Base-by-base conservation (phyloP, 2,329 filamentous ascomycete genomes). In the Diaporthe eres region DNA sequence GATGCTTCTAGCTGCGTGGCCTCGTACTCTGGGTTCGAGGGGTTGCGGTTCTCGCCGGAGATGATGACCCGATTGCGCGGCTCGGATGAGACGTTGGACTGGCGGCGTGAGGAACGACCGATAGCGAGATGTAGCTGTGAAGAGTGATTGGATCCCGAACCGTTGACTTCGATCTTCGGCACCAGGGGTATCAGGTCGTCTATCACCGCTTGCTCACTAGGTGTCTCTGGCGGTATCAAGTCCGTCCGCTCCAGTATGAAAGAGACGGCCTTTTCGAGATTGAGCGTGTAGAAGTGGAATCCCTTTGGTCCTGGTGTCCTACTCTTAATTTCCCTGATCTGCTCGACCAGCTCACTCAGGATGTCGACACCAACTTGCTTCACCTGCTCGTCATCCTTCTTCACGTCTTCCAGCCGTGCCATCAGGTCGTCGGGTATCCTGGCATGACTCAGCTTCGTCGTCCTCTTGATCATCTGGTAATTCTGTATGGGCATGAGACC, bases 401-500 rank as follows among this genome's bases (percentile, higher is more conserved):
- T 94, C 60, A 95, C 94, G 0, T 88, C 88, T 78, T 95, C 92
- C 57, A 97, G 87, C 34, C 94, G 91, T 17, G 88, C 87, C 81
- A 96, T 88, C 42, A 98, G 90, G 19, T 89, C 85, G 1, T 90
- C 86, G 0, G 97, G 97, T 60, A 98, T 88, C 77, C 90, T 92
- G 65, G 96, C 96, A 83, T 98, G 95, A 83, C 95, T 98, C 58
- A 99, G 90, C 85, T 98, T 99, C 34, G 96, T 96, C 44, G 96
- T 98, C 77, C 97, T 89, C 81, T 95, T 95, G 81, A 99, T 91
- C 87, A 98, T 98, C 83, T 98, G 95, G 85, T 98, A 98, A 85
- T 94, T 97, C 85, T 99, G 97, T 71, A 99, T 95, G 17, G 97
- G 97, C 96, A 99, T 98, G 80, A 99, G 88, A 1, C 97, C 97